Conservation (phyloP, 768 basidiomycete species). For the Polyporus arcularius region DNA sequence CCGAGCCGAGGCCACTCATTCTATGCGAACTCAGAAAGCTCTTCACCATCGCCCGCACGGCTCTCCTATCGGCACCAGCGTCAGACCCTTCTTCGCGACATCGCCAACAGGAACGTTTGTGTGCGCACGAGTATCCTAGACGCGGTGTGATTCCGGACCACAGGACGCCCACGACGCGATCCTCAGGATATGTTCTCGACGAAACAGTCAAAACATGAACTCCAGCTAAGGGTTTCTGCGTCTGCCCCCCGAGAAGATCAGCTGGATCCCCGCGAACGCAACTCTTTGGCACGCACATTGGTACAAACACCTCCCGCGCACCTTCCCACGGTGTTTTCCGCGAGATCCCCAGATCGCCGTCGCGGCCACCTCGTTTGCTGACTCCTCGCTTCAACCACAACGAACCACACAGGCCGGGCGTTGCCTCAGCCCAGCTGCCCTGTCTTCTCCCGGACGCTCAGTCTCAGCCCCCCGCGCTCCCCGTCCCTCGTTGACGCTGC, state of each 20-base stretch:
- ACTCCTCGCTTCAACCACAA: not conserved
- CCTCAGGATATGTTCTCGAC: not conserved
- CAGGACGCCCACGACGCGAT: not conserved
- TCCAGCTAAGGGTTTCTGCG: conserved; percentile 2
- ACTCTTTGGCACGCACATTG: not conserved
- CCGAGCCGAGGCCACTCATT: too few species aligned
- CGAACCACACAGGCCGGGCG: not conserved
- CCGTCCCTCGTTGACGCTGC: not conserved
- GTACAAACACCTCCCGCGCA: not conserved
- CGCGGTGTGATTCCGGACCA: conserved; percentile 3
- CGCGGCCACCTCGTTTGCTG: not conserved
- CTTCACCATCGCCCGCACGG: not conserved
- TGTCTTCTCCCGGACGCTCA: not conserved
- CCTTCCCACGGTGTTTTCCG: not conserved
- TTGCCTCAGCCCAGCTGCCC: not conserved
- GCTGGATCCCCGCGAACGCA: conserved; percentile 10
- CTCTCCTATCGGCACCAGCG: not conserved
- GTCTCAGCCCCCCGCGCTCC: not conserved
- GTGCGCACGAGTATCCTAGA: conserved; percentile 13
- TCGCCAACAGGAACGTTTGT: not conserved
- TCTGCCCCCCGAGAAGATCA: conserved; percentile 6
- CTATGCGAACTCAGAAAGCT: too few species aligned
- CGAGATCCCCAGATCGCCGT: not conserved
- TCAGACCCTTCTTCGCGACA: not conserved
- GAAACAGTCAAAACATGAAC: conserved; percentile 4